Base-by-base conservation (phyloP, 1,284 basidiomycete species). In the Marasmius tenuissimus region DNA sequence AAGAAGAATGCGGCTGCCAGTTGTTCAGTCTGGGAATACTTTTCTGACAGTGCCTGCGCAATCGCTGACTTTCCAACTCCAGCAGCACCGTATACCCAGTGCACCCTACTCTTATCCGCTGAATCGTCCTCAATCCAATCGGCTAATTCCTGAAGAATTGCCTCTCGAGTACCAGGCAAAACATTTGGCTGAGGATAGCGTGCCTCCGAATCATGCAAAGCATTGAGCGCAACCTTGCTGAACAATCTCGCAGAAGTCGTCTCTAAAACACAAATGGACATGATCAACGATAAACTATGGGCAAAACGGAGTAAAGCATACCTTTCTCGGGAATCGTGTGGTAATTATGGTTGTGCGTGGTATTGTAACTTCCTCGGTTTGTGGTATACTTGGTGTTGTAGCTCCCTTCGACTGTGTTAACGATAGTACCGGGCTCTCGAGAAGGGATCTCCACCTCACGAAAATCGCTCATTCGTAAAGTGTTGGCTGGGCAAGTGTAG, bases 11-110 rank as follows among this genome's bases (percentile, higher is more conserved):
- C 35, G 5, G 52, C 52, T 37, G 52, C 52, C 20, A 54, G 14
- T 38, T 37, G 2, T 37, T 14, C 45, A n/a, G 52, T 34, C 12
- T 11, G 7, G 52, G 34, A n/a, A 16, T 38, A 37, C 34, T 38
- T 35, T 38, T 54, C 52, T 7, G 52, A 54, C 9, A 54, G 27
- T 14, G 33, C 37, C 34, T 54, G 52, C 8, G 35, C 35, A n/a
- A 54, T 54, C 20, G 52, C 52, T 4, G 52, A 54, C 34, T 54
- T 54, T 12, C 52, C 52, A 11, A 54, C 52, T 54, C 52, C 52
- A 54, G 52, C 52, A 37, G 52, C 34, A 18, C 52, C 52, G 34
- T 54, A n/a, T 9, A 54, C 35, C 52, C 52, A 54, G 20, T 38
- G 38, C 9, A 54, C 52, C 20, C 52, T 47, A 20, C 45, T 47